Base-by-base conservation (phyloP, 176 grass and related monocot genomes). In the Oryza longistaminata region DNA sequence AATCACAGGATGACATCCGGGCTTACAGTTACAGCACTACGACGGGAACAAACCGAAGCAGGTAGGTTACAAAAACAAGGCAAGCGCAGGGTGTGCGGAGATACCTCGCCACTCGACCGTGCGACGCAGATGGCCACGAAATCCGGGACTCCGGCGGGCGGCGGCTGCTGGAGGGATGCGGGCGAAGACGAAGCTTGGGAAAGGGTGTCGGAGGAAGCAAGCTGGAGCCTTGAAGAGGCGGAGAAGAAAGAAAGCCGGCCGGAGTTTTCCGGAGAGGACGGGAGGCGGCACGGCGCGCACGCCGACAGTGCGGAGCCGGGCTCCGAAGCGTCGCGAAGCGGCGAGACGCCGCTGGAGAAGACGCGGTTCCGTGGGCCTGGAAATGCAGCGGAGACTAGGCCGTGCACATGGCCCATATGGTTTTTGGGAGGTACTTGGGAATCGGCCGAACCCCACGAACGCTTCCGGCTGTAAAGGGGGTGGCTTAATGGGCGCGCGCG, bases 261-360 rank as follows among this genome's bases (percentile, higher is more conserved):
- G 61, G 49, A 74, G 60, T 49, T 66, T 79, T 92, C 87, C 89
- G 70, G 87, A 88, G 83, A 92, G 19, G 64, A 43, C 86, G 78
- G 24, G 90, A 86, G 14, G 13, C 58, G 31, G 48, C 69, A 11
- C 39, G 70, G 78, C 48, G 46, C 81, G 46, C 74, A 65, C 29
- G 29, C 29, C 29, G 2, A 31, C 55, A 49, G 24, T 53, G 31
- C 67, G 46, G 66, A 24, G 68, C 75, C 78, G 29, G 29, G 77
- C 77, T 31, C 69, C 40, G 89, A 90, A 87, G 88, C 24, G 75
- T 90, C 88, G 26, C 7, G 84, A 90, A 83, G 46, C 2, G 44
- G 34, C 2, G 68, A 74, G 76, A 67, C 74, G 66, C n/a, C 74
- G 53, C 73, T 70, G 14, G 49, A 42, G 43, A 73, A 46, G 6